Evolutionary conservation across 345 rosid genomes (phyloP), one percentile per base, ranked within the genome.

Genomic region (Eucalyptus cladocalyx): DNA sequence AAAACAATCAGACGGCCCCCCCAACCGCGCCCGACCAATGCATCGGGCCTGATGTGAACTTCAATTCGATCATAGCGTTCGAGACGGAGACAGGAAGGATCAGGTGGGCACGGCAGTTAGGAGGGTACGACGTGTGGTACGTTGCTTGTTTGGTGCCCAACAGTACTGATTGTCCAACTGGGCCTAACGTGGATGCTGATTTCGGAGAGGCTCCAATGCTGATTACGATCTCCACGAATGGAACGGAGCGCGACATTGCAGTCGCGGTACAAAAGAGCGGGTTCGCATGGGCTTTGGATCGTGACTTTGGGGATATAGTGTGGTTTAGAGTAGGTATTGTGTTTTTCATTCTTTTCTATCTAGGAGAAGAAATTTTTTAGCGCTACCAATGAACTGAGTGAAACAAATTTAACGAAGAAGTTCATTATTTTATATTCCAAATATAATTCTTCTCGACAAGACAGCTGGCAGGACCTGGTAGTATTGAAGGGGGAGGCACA

Each of bases 151-250:
- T 91, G 88, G 90, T 53, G 49, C 93, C 94, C 19, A 90, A 91
- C 51, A 93, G 87, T 89, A 91, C 93, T 3, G 92, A 93, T 47
- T 93, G 93, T 17, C 95, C 94, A 6, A 93, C 92, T 14, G 96
- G 94, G n/a, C 93, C 95, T n/a, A 94, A 92, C 90, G 8, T 89
- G n/a, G 95, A 94, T 88, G 96, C 96, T 4, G 94, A 94, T 85
- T 94, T 93, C 93, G 24, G 80, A 69, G 43, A 34, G 6, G 80
- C 43, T 18, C 94, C 94, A 0, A 92, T 93, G 91, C 87, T 92
- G 81, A 86, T 91, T 15, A 91, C 76, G 43, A 60, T 92, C 9
- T 37, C 15, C 15, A 37, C 34, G 13, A 92, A 94, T 40, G 89
- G 88, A n/a, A 86, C 86, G 6, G 28, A 42, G 37, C 89, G 91